Evolutionary conservation across 345 rosid genomes (phyloP).

Genomic region (Populus alba): DNA sequence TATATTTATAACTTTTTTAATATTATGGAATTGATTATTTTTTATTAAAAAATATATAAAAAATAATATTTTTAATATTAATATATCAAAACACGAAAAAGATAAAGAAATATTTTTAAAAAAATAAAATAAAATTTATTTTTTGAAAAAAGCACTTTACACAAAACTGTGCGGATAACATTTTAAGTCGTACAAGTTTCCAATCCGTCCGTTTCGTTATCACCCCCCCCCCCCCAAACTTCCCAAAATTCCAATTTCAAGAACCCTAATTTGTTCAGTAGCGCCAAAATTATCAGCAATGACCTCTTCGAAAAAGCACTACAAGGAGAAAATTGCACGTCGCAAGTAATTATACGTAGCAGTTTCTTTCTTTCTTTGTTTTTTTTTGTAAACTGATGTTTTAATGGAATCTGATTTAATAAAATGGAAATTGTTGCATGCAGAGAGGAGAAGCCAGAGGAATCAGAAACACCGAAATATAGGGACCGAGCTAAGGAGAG

Average conservation of each 20-base stretch:
- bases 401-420: background rate
- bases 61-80: too few relatives aligned
- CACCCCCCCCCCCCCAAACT: background rate
- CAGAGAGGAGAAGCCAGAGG: constrained; percentile 92
- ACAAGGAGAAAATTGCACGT: constrained; percentile 86
- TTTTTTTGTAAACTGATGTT: background rate
- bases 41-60: too few relatives aligned
- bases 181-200: too few relatives aligned
- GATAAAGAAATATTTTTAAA: too few relatives aligned
- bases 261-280: background rate
- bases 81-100: too few relatives aligned
- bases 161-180: too few relatives aligned
- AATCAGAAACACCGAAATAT: constrained; percentile 69
- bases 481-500: constrained; percentile 97
- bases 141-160: too few relatives aligned
- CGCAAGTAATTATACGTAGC: constrained; percentile 48
- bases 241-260: background rate
- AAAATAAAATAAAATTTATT: too few relatives aligned
- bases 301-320: constrained; percentile 62
- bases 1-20: too few relatives aligned
- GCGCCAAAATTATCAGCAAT: constrained; percentile 18
- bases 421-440: constrained; percentile 22
- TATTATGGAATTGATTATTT: too few relatives aligned
- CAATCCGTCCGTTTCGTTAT: too few relatives aligned
- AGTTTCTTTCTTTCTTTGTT: background rate